These are phyloP conservation scores for Escallonia rubra DNA, from an alignment of 129 eudicot species.

Conservation along the genomic window DNA sequence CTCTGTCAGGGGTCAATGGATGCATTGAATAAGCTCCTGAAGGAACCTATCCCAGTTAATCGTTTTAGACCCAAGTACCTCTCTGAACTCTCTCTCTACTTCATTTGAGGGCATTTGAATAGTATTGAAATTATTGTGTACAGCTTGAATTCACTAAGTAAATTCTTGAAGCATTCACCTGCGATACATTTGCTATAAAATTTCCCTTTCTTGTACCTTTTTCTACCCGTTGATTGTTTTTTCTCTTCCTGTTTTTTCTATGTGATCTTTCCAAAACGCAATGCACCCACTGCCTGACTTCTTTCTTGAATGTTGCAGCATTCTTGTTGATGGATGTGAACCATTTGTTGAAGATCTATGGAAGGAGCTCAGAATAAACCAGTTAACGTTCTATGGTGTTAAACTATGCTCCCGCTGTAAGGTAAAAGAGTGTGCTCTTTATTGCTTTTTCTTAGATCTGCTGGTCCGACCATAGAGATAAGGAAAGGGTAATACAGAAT, in stretches of 20 bases:
- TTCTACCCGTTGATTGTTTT: too few species aligned
- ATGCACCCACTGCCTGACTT: too few species aligned
- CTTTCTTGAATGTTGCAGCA: constrained; percentile 32
- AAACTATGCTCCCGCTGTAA: constrained; percentile 81
- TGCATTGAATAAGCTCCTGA: constrained; percentile 55
- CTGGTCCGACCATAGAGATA: too few species aligned
- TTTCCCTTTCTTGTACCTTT: too few species aligned
- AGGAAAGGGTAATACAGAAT: too few species aligned
- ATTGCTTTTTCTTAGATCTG: background rate
- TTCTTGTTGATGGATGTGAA: constrained; percentile 76
- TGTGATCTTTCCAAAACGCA: too few species aligned
- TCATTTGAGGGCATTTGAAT: background rate
- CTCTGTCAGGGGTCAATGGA: constrained; percentile 66
- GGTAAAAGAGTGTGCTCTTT: constrained; percentile 30
- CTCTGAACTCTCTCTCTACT: background rate
- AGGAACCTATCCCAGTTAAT: constrained; percentile 61
- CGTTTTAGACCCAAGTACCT: constrained; percentile 89
- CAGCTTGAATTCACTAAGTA: too few species aligned
- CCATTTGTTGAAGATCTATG: constrained; percentile 86
- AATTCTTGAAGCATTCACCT: too few species aligned
- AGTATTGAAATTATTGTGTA: background rate
- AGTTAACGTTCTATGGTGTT: constrained; percentile 47
- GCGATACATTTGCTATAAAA: too few species aligned
- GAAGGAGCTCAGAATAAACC: constrained; percentile 54
- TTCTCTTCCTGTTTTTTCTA: too few species aligned